These are phyloP conservation scores for Cudoniella acicularis DNA, from an alignment of 495 filamentous ascomycete genomes.

Conservation along the genomic window DNA sequence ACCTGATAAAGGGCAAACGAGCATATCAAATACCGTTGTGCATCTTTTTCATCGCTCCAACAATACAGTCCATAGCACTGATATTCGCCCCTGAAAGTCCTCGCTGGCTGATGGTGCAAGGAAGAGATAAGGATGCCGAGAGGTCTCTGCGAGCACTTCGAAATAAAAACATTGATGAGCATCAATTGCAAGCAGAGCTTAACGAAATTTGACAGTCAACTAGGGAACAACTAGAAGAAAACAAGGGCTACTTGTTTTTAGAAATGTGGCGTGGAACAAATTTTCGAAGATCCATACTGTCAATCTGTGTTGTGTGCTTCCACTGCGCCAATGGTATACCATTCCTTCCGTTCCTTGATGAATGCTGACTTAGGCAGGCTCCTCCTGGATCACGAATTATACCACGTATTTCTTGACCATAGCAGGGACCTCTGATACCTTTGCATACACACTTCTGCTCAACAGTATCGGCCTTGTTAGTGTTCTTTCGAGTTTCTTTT, in stretches of 20 bases:
- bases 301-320: conserved; percentile 30
- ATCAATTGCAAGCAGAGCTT: conserved; percentile 43
- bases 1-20: conserved; percentile 37
- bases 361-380: conserved; percentile 20
- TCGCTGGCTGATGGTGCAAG: conserved; percentile 53
- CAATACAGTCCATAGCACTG: conserved; percentile 44
- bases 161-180: conserved; percentile 28
- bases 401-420: conserved; percentile 64
- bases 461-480: conserved; percentile 53
- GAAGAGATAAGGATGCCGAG: conserved; percentile 42
- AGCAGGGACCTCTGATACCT: conserved; percentile 55
- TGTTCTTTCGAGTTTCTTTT: conserved; percentile 47
- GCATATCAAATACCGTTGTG: conserved; percentile 57
- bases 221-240: conserved; percentile 42
- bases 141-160: conserved; percentile 35
- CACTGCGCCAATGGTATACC: conserved; percentile 30
- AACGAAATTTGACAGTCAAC: conserved; percentile 48
- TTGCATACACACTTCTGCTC: conserved; percentile 54
- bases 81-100: conserved; percentile 62
- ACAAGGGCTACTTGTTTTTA: conserved; percentile 35
- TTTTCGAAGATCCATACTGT: conserved; percentile 38
- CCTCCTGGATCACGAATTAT: conserved; percentile 37
- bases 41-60: conserved; percentile 53
- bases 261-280: conserved; percentile 55
- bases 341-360: conserved; percentile 19